Base-by-base conservation (phyloP, 2,329 filamentous ascomycete genomes). In the Colletotrichum endophyticum region DNA sequence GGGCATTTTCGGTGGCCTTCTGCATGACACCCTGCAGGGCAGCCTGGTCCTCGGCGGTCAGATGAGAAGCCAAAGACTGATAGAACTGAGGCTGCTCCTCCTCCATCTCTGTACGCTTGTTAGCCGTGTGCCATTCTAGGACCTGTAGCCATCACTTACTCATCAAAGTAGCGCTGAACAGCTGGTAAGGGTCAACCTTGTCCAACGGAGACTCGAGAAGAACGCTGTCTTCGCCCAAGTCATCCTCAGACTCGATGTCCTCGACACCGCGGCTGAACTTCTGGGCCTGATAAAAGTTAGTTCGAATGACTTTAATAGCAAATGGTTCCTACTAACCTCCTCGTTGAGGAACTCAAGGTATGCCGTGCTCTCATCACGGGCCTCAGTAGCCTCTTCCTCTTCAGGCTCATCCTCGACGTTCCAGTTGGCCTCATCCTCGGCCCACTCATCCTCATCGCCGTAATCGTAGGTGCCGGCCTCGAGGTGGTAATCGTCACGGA, bases 341-440 rank as follows among this genome's bases (percentile, higher is more conserved):
- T 98, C 95, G 80, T 96, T 98, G 32, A 99, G 87, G 88, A 99
- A 99, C 80, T 99, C 96, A 63, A 99, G 91, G 84, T 99, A 99
- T 8, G 96, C 95, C 28, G 95, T 94, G 84, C 95, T 97, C 86
- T 99, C 96, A 81, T 98, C 96, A 82, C 96, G 95, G 81, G 93
- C 90, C 77, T 98, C 94, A 5, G 84, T 85, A 16, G 86, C 81
- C 70, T 91, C 91, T 78, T 95, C 95, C 32, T 92, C 91, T 30
- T 92, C 92, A 78, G 92, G 90, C 75, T 94, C 93, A 49, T 94
- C 91, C 79, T 95, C 95, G 59, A 90, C 93, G 75, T 93, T 92
- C 95, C 95, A 98, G 83, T 95, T 92, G 67, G 92, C 92, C 72
- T 95, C 96, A 53, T 96, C 95, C 57, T 96, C 95, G 64, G 94